phyloP scores from a whole-genome alignment of 1,284 basidiomycete genomes.

The Ceratobasidium theobromae region DNA sequence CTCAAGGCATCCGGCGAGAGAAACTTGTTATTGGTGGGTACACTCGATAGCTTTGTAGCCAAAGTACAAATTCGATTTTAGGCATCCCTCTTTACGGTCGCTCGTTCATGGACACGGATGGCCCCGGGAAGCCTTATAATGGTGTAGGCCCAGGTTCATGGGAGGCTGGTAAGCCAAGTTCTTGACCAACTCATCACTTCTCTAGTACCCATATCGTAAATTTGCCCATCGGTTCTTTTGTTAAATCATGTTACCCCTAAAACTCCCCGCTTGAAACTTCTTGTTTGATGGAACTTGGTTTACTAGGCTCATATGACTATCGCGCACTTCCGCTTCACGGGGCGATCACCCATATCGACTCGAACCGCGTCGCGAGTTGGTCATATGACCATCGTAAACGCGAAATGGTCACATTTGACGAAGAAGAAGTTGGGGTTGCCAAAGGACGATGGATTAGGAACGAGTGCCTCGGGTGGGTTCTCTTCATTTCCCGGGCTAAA shows the following conservation, averaged over 20 bases:
- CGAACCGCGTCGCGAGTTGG: constrained; percentile 66
- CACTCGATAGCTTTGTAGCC: constrained; percentile 3
- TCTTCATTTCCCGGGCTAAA: too few relatives aligned
- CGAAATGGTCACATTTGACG: constrained; percentile 82
- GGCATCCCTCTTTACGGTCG: constrained; percentile 89
- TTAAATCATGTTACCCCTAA: too few relatives aligned
- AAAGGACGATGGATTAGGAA: constrained; percentile 76
- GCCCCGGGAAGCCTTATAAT: constrained; percentile 75
- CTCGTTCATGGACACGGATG: constrained; percentile 83
- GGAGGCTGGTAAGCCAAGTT: constrained; percentile 57
- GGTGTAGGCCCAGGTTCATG: constrained; percentile 74
- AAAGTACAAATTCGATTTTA: constrained; percentile 33
- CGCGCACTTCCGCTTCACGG: constrained; percentile 72
- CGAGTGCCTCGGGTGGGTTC: constrained; percentile 72
- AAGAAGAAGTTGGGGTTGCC: constrained; percentile 62
- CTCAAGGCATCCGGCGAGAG: constrained; percentile 67
- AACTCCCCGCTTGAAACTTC: constrained; percentile 41
- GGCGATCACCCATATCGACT: constrained; percentile 61
- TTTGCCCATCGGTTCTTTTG: too few relatives aligned
- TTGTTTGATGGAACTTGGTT: not conserved
- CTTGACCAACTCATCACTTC: not conserved
- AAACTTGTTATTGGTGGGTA: constrained; percentile 77
- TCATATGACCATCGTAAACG: constrained; percentile 64
- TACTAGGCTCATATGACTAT: constrained; percentile 61
- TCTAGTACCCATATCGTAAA: too few relatives aligned